Evolutionary conservation across 768 basidiomycete genomes (phyloP).

Genomic region (Lactifluus subvellereus): DNA sequence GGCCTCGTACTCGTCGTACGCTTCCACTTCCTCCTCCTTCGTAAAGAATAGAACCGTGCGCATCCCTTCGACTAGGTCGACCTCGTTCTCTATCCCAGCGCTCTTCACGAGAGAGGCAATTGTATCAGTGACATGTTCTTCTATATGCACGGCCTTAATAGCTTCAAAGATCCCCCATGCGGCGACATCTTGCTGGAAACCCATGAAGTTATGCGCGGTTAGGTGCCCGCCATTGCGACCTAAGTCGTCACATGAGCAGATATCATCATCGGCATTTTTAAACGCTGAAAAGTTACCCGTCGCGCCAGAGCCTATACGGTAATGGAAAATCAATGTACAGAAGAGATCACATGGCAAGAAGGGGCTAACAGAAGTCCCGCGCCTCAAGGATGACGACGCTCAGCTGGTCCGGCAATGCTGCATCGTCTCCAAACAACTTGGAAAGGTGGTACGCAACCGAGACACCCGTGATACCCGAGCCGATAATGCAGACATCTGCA

Average conservation of each 20-base stretch:
- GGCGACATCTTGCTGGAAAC: constrained; percentile 38
- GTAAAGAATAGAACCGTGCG: constrained; percentile 48
- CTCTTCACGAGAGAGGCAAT: constrained; percentile 46
- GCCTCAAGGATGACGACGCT: constrained; percentile 73
- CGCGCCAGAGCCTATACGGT: constrained; percentile 57
- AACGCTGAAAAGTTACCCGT: constrained; percentile 46
- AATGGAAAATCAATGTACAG: background rate
- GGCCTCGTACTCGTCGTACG: constrained; percentile 43
- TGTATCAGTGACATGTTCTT: constrained; percentile 46
- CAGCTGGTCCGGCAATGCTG: constrained; percentile 28
- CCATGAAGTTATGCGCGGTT: constrained; percentile 43
- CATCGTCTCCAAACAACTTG: constrained; percentile 24
- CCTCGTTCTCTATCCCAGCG: constrained; percentile 39
- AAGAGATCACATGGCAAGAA: background rate
- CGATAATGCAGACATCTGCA: constrained; percentile 73
- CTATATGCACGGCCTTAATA: constrained; percentile 46
- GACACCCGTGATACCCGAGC: constrained; percentile 74
- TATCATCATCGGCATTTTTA: background rate
- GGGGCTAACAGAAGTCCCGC: constrained; percentile 72
- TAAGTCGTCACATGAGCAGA: constrained; percentile 26
- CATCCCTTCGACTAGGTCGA: constrained; percentile 59
- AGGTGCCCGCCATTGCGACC: constrained; percentile 80
- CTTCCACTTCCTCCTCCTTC: constrained; percentile 36
- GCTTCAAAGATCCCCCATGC: constrained; percentile 52
- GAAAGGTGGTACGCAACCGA: constrained; percentile 70